Conservation (phyloP, 352 stramenopile genomes). For the Pythium coloratum region DNA sequence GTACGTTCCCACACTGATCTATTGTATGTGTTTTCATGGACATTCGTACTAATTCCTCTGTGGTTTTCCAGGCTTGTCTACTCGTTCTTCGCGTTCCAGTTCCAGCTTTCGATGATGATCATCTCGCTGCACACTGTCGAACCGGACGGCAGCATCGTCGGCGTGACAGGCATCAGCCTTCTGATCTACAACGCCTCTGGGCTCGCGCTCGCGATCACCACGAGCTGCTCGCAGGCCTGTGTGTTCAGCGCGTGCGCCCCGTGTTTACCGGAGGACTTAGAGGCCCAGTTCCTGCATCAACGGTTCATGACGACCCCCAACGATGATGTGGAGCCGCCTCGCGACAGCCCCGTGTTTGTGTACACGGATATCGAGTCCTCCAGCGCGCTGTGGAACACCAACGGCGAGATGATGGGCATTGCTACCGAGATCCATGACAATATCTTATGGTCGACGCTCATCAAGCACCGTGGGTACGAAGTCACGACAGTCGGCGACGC, state of each 20-base stretch:
- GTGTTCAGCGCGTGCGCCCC: conserved; percentile 12
- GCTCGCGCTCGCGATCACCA: conserved; percentile 20
- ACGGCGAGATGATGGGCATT: conserved; percentile 34
- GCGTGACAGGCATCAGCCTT: conserved; percentile 14
- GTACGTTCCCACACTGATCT: no score
- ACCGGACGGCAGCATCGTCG: not conserved
- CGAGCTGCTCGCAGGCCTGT: conserved; percentile 20
- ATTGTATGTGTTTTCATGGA: no score
- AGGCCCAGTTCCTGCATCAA: conserved; percentile 13
- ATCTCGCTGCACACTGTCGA: no score
- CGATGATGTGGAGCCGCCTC: conserved; percentile 7
- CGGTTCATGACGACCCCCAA: not conserved
- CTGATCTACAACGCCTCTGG: conserved; percentile 15
- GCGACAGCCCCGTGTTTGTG: conserved; percentile 32
- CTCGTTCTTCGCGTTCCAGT: no score
- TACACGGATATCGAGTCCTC: conserved; percentile 20
- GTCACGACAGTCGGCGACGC: conserved; percentile 63
- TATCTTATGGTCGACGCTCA: conserved; percentile 22
- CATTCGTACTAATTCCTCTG: no score
- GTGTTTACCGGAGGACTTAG: conserved; percentile 21
- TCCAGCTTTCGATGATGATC: no score
- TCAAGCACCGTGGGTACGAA: conserved; percentile 56
- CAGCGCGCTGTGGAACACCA: not conserved
- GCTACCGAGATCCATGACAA: conserved; percentile 29
- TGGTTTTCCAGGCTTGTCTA: no score